Conservation (phyloP, 1,139 yeast species). For the Candida sojae region DNA sequence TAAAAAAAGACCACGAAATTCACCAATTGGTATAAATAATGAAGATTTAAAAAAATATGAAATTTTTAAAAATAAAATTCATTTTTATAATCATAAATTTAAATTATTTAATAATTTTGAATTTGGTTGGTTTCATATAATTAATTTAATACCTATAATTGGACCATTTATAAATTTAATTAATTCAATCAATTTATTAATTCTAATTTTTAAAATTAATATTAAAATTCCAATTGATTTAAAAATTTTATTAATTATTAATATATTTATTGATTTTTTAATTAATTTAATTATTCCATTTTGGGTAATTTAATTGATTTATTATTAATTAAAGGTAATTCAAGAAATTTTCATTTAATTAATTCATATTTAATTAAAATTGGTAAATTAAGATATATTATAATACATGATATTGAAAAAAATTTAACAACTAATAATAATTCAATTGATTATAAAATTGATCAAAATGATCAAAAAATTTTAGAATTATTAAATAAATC, state of each 20-base stretch:
- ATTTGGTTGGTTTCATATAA: slow-evolving; percentile 44
- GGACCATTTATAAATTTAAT: slow-evolving; percentile 38
- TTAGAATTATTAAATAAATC: too few species aligned
- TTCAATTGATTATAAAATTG: too few species aligned
- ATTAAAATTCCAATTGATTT: slow-evolving; percentile 48
- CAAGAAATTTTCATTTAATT: slow-evolving; percentile 45
- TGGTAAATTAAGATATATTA: too few species aligned
- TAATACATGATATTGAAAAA: too few species aligned
- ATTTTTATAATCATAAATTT: slow-evolving; percentile 48
- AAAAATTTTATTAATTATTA: slow-evolving; percentile 35
- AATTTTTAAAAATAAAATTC: slow-evolving; percentile 34
- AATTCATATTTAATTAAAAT: too few species aligned
- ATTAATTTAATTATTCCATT: slow-evolving; percentile 73
- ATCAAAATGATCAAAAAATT: too few species aligned
- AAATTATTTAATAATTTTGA: slow-evolving; percentile 33
- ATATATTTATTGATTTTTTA: slow-evolving; percentile 40
- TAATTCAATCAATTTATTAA: slow-evolving; percentile 38
- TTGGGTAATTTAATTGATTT: slow-evolving; percentile 66
- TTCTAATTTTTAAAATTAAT: slow-evolving; percentile 35
- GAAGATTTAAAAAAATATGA: slow-evolving; percentile 33
- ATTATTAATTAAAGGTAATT: slow-evolving; percentile 65
- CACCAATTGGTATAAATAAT: slow-evolving; percentile 38
- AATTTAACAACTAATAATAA: too few species aligned
- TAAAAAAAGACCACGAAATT: slow-evolving; percentile 31
- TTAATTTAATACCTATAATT: slow-evolving; percentile 39